phyloP scores from a whole-genome alignment of 2,329 filamentous ascomycete genomes.

The Cephalotrichum gorgonifer region DNA sequence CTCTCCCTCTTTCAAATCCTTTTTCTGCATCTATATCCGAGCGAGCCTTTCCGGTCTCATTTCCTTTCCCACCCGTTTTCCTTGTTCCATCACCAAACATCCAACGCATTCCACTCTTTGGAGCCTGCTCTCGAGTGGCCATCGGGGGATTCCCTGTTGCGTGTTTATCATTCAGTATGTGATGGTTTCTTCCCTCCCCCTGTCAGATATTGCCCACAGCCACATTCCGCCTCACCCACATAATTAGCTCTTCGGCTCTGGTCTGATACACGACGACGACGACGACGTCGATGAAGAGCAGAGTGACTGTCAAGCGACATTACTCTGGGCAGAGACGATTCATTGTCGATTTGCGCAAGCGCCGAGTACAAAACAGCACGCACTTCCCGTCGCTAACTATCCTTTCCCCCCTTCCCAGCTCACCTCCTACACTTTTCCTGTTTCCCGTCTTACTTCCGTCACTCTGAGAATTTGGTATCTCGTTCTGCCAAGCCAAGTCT shows the following conservation, averaged over 20 bases:
- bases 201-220: slow-evolving; percentile 1
- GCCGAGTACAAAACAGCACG: not conserved
- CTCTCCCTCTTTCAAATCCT: slow-evolving; percentile 4
- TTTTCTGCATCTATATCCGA: slow-evolving; percentile 4
- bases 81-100: slow-evolving; percentile 8
- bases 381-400: not conserved
- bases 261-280: not conserved
- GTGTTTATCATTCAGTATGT: not conserved
- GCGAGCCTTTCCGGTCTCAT: not conserved
- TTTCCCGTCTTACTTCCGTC: not conserved
- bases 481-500: not conserved
- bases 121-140: not conserved
- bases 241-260: not conserved
- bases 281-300: not conserved
- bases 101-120: not conserved
- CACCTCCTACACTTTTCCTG: not conserved
- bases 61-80: slow-evolving; percentile 9
- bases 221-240: not conserved
- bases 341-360: not conserved
- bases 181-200: slow-evolving; percentile 2
- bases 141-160: not conserved
- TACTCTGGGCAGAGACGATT: not conserved
- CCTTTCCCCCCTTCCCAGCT: not conserved
- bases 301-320: not conserved
- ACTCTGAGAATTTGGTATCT: not conserved